These are phyloP conservation scores for Yamadazyma siamensis DNA, from an alignment of 1,139 yeast species.

Conservation along the genomic window DNA sequence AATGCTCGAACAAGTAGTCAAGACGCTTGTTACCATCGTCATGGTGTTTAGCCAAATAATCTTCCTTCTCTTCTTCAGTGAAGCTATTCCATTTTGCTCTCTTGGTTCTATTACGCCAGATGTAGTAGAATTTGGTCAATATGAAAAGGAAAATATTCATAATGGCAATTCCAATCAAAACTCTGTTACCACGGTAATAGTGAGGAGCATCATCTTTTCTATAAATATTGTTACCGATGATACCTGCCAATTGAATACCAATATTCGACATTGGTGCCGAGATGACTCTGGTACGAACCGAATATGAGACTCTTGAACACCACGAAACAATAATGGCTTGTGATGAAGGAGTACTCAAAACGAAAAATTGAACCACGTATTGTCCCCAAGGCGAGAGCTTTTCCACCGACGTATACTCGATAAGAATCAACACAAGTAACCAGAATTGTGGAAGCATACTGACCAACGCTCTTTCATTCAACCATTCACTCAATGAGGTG, in stretches of 20 bases:
- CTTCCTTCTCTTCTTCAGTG: slow-evolving; percentile 40
- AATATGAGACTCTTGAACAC: slow-evolving; percentile 54
- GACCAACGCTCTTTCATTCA: slow-evolving; percentile 5
- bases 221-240: slow-evolving; percentile 50
- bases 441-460: too few relatives aligned
- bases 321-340: slow-evolving; percentile 53
- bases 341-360: slow-evolving; percentile 40
- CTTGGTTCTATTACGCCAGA: slow-evolving; percentile 39
- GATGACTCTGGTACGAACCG: slow-evolving; percentile 55
- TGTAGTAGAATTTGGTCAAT: slow-evolving; percentile 34
- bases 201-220: slow-evolving; percentile 50
- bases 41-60: slow-evolving; percentile 35
- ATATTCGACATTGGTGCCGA: slow-evolving; percentile 59
- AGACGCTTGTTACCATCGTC: slow-evolving; percentile 53
- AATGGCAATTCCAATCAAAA: slow-evolving; percentile 30
- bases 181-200: slow-evolving; percentile 49
- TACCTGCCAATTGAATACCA: slow-evolving; percentile 50
- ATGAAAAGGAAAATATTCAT: slow-evolving; percentile 9
- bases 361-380: slow-evolving; percentile 23
- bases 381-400: slow-evolving; percentile 21
- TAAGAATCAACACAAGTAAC: slow-evolving; percentile 4
- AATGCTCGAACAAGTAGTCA: slow-evolving; percentile 37
- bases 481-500: slow-evolving; percentile 4
- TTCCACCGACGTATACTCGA: slow-evolving; percentile 18
- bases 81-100: slow-evolving; percentile 42